Percentiles rank a stretch among this genome's conserved stretches.
phyloP scores from a whole-genome alignment of 1,284 basidiomycete species.

The Ustilago tritici region DNA sequence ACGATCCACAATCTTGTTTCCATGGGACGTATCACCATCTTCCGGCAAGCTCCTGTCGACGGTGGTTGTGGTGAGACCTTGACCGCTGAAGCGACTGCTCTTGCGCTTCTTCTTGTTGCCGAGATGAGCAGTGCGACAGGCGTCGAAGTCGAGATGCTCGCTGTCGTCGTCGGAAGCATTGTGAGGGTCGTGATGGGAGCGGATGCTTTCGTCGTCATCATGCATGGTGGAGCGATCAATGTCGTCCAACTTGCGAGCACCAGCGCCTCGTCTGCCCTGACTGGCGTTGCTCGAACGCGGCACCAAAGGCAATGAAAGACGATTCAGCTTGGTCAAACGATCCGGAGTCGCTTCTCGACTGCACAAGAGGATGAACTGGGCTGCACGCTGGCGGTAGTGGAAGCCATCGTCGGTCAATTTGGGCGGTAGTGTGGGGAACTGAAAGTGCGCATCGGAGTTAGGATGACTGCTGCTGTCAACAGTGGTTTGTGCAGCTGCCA shows the following conservation, averaged over 20 bases:
- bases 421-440: constrained; percentile 27
- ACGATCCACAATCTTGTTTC: background rate
- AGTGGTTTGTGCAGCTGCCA: background rate
- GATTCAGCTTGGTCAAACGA: constrained; percentile 17
- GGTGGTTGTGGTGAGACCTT: background rate
- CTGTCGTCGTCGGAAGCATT: constrained; percentile 31
- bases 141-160: constrained; percentile 38
- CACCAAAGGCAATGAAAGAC: constrained; percentile 16
- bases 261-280: background rate
- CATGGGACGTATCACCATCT: background rate
- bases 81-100: constrained; percentile 40
- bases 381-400: constrained; percentile 41
- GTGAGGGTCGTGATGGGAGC: constrained; percentile 18
- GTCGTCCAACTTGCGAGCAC: background rate
- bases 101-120: constrained; percentile 61
- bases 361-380: constrained; percentile 43
- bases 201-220: constrained; percentile 22
- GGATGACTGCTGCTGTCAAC: background rate
- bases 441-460: constrained; percentile 12
- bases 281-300: background rate
- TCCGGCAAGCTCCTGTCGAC: constrained; percentile 1
- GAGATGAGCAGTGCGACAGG: constrained; percentile 40
- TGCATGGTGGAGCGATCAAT: background rate
- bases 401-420: constrained; percentile 42
- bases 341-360: constrained; percentile 31